Base-by-base conservation (phyloP, 768 basidiomycete species). In the Omphalotus guepiniiformis region DNA sequence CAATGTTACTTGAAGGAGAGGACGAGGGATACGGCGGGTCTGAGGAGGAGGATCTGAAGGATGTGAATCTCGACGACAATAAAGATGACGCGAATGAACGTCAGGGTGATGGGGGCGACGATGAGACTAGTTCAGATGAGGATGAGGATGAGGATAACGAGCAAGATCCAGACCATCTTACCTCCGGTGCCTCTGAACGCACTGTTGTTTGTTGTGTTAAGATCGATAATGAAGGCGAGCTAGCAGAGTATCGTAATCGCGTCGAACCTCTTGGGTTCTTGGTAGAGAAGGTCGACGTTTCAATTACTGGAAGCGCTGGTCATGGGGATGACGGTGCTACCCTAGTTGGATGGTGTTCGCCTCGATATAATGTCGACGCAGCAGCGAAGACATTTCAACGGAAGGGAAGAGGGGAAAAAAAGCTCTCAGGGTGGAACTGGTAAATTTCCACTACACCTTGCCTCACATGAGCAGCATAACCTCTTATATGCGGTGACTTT, bases 141-240 rank as follows among this genome's bases (percentile, higher is more conserved):
- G 45, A 36, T 9, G 35, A 27, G 12, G 36, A 18, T 3, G 54
- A 60, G 11, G 60, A 61, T 3, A 49, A 60, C 3, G 71, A 71
- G 5, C 71, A 70, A 23, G 46, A 50, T 15, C 28, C 45, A 16
- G 76, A 79, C 47, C 60, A 71, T 46, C 71, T 82, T 51, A 85
- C 85, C 32, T 85, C 87, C 8, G 78, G 76, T 1, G 83, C 80
- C 53, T 88, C 86, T 42, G 91, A 94, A 62, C 76, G 84, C 39
- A 90, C 89, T 0, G 82, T 94, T 19, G 83, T 94, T 4, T 78
- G 95, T n/a, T 93, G 88, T 50, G 83, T 96, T 4, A 93, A 96
- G 57, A 73, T 96, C 36, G 91, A 93, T 64, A 92, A 93, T 57
- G 76, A 83, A 1, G 82, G 83, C 12, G n/a, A n/a, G n/a, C n/a